Evolutionary conservation across 1,284 basidiomycete species (phyloP).

Genomic region (Sanguinoderma infundibulare): DNA sequence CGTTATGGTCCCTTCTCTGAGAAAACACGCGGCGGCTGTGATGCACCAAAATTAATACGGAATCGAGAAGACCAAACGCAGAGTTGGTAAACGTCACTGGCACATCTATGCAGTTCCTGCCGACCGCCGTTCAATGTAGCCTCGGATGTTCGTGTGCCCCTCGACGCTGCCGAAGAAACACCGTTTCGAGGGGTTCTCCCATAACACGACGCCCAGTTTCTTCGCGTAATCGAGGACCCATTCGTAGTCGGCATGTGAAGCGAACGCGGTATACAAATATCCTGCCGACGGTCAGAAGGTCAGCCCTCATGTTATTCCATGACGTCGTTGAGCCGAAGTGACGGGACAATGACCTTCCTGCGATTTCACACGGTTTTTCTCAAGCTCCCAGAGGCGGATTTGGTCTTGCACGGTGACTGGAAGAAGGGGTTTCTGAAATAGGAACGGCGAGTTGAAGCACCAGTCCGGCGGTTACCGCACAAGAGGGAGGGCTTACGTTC

Average conservation of each 20-base stretch:
- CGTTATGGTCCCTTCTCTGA: conserved; percentile 5
- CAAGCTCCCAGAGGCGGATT: conserved; percentile 96
- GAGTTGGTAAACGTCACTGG: conserved; percentile 9
- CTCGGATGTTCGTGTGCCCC: conserved; percentile 79
- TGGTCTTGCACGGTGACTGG: conserved; percentile 98
- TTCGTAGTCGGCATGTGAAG: conserved; percentile 86
- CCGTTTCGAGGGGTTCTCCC: conserved; percentile 72
- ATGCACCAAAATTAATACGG: conserved; percentile 17
- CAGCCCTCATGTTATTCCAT: conserved; percentile 25
- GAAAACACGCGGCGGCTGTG: conserved; percentile 19
- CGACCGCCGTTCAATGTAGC: conserved; percentile 71
- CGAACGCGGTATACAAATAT: conserved; percentile 88
- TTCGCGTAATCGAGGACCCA: conserved; percentile 87
- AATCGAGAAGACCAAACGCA: conserved; percentile 4
- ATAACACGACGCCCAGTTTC: conserved; percentile 81
- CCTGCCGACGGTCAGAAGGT: conserved; percentile 50
- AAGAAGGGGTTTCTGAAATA: conserved; percentile 78
- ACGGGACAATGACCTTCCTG: conserved; percentile 68
- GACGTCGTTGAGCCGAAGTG: conserved; percentile 27
- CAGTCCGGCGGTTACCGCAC: background rate
- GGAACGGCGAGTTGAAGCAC: conserved; percentile 5
- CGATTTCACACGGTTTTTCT: conserved; percentile 90
- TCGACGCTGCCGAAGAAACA: conserved; percentile 86
- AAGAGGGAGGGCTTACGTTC: conserved; percentile 61
- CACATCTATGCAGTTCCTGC: conserved; percentile 33